A percentile compares a stretch with the other conserved stretches of the same genome.
Conservation (phyloP, 495 filamentous ascomycete species). For the Collariella sp. region DNA sequence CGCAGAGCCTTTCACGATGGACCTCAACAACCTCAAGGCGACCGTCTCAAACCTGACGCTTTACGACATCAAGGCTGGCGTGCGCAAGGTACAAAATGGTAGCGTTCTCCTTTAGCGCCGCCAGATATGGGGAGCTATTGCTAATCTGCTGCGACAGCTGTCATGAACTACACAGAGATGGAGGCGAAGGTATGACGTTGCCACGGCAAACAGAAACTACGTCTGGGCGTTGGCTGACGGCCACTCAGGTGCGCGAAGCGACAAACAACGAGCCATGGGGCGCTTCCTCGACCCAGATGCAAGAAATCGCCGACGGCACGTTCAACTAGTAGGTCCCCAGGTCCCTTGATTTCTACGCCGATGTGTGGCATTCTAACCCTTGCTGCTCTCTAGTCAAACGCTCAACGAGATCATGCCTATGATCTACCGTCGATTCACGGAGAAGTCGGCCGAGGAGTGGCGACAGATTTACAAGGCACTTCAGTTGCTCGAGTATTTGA, state of each 20-base stretch:
- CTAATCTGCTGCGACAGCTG: conserved; percentile 48
- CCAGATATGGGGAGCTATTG: background rate
- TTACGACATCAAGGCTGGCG: conserved; percentile 95
- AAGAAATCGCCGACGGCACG: conserved; percentile 96
- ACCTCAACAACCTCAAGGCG: conserved; percentile 76
- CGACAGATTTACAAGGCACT: conserved; percentile 98
- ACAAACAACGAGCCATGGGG: conserved; percentile 99
- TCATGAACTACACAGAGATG: conserved; percentile 99
- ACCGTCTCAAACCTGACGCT: conserved; percentile 88
- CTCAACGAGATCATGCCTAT: conserved; percentile 99
- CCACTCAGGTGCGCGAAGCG: conserved; percentile 73
- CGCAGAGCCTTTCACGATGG: conserved; percentile 46
- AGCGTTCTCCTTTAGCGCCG: conserved; percentile 20
- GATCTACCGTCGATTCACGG: conserved; percentile 98
- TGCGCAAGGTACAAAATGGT: conserved; percentile 99
- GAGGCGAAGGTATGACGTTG: conserved; percentile 68
- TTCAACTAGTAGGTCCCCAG: conserved; percentile 78
- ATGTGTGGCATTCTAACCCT: background rate
- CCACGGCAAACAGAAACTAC: background rate
- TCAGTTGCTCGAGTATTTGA: conserved; percentile 91
- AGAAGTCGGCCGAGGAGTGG: conserved; percentile 98
- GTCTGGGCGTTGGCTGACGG: conserved; percentile 1
- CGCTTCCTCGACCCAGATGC: conserved; percentile 75
- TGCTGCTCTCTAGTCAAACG: conserved; percentile 56
- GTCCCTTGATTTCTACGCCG: background rate